These are phyloP conservation scores for Biscogniauxia marginata DNA, from an alignment of 2,329 filamentous ascomycete genomes.

Conservation along the genomic window DNA sequence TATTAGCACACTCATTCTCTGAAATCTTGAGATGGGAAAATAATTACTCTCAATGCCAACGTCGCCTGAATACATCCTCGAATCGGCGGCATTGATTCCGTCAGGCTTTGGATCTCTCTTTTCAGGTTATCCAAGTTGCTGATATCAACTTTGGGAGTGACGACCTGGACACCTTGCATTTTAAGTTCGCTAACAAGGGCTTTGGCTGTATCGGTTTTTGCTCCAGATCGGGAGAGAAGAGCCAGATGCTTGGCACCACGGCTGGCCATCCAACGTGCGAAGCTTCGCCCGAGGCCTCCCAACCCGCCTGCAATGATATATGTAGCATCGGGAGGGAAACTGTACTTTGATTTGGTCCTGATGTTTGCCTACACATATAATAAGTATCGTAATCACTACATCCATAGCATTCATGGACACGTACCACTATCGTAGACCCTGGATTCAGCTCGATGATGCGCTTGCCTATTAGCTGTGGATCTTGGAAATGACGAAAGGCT, in stretches of 20 bases:
- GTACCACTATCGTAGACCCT: neutral
- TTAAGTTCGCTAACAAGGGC: neutral
- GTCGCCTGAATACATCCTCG: conserved; percentile 1
- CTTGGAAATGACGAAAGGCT: neutral
- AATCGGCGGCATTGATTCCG: neutral
- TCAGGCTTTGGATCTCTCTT: neutral
- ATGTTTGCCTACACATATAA: neutral
- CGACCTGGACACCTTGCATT: neutral
- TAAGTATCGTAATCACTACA: neutral
- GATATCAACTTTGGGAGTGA: neutral
- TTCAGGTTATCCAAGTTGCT: neutral
- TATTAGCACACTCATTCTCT: neutral
- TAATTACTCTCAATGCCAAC: neutral
- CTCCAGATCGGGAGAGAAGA: neutral
- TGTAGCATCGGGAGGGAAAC: neutral
- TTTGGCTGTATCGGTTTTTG: neutral
- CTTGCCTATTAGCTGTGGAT: neutral
- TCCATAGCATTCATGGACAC: neutral
- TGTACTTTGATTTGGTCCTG: neutral
- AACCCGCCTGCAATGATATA: conserved; percentile 4
- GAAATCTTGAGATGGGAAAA: neutral
- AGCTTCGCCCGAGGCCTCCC: neutral
- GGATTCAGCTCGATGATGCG: neutral
- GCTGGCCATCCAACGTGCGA: conserved; percentile 1
- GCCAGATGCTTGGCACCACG: conserved; percentile 3